Percentiles rank a stretch among this genome's conserved stretches.
Conservation (phyloP, 2,329 filamentous ascomycete genomes). For the Arachnopeziza araneosa region DNA sequence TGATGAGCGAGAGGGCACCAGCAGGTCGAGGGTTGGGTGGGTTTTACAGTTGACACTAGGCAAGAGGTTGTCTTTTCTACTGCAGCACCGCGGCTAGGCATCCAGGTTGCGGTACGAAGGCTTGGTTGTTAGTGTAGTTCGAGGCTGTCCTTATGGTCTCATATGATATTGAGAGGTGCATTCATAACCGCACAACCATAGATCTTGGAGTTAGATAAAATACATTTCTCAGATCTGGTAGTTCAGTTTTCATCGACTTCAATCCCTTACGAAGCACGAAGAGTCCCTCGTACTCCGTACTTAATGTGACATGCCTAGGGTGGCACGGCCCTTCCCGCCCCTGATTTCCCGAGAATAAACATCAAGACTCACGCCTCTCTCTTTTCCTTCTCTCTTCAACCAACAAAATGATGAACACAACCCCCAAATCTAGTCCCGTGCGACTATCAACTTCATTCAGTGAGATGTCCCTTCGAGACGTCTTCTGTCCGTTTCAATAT, state of each 20-base stretch:
- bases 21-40: neutral
- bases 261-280: neutral
- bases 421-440: conserved; percentile 20
- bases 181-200: neutral
- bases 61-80: too few species aligned
- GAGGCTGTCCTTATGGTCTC: too few species aligned
- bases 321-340: neutral
- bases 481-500: conserved; percentile 23
- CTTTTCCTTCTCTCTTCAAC: conserved; percentile 15
- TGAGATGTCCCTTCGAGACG: conserved; percentile 24
- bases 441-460: conserved; percentile 21
- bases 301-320: neutral
- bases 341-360: neutral
- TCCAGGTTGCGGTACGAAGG: too few species aligned
- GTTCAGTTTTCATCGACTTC: neutral
- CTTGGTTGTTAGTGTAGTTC: too few species aligned
- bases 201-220: neutral
- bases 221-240: neutral
- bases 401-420: conserved; percentile 24
- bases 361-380: conserved; percentile 2
- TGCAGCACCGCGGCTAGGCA: neutral
- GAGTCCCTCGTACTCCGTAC: neutral
- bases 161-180: neutral
- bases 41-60: neutral
- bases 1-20: neutral